Percentiles rank a stretch among this genome's conserved stretches.
phyloP scores from a whole-genome alignment of 805 yeast species.

The Sugiyamaella lignohabitans region DNA sequence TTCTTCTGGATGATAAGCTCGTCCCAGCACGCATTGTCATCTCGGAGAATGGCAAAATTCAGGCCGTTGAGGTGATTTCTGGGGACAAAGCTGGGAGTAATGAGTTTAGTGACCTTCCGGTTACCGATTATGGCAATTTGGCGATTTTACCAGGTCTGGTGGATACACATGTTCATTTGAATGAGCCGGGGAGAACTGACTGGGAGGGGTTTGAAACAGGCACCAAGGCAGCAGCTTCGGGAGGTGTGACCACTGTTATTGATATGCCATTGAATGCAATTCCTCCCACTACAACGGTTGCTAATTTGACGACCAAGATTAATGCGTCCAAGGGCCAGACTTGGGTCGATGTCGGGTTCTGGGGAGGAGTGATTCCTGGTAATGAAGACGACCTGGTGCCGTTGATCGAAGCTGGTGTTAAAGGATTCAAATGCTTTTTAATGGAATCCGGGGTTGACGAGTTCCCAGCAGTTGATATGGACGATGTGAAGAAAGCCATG shows the following conservation, averaged over 20 bases:
- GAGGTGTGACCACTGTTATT: slow-evolving; percentile 92
- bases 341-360: slow-evolving; percentile 91
- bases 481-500: slow-evolving; percentile 64
- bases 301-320: slow-evolving; percentile 66
- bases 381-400: slow-evolving; percentile 67
- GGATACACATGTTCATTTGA: slow-evolving; percentile 89
- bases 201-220: slow-evolving; percentile 99
- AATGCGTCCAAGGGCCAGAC: slow-evolving; percentile 73
- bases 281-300: slow-evolving; percentile 87
- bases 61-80: too few relatives aligned
- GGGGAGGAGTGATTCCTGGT: slow-evolving; percentile 92
- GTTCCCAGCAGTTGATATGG: slow-evolving; percentile 72
- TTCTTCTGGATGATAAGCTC: slow-evolving; percentile 4
- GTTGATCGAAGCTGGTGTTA: slow-evolving; percentile 74
- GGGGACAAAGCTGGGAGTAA: too few relatives aligned
- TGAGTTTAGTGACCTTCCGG: slow-evolving; percentile 1
- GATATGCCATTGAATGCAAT: slow-evolving; percentile 96
- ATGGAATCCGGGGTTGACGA: slow-evolving; percentile 96
- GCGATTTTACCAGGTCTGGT: slow-evolving; percentile 84
- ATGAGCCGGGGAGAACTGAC: slow-evolving; percentile 96
- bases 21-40: slow-evolving; percentile 2
- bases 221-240: slow-evolving; percentile 88
- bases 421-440: slow-evolving; percentile 90
- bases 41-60: slow-evolving; percentile 1
- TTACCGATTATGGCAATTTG: slow-evolving; percentile 50